These are phyloP conservation scores for Phytophthora cryptogea DNA, from an alignment of 352 stramenopile genomes.

Conservation along the genomic window DNA sequence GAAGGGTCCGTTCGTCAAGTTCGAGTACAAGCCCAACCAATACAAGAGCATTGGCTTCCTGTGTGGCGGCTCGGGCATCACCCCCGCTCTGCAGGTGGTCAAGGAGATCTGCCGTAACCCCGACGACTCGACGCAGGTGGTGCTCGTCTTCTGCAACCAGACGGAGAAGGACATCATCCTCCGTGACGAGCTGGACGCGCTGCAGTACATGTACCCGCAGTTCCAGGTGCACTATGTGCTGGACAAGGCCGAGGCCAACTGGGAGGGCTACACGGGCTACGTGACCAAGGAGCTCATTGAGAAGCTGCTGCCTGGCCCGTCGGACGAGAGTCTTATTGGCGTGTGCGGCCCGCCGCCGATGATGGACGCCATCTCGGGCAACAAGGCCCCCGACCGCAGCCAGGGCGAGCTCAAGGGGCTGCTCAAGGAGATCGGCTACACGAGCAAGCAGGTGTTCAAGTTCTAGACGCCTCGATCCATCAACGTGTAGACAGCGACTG, in stretches of 20 bases:
- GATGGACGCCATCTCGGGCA: slow-evolving; percentile 79
- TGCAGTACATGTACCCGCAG: slow-evolving; percentile 64
- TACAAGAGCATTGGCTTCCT: slow-evolving; percentile 83
- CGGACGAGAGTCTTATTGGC: slow-evolving; percentile 66
- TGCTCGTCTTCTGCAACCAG: slow-evolving; percentile 84
- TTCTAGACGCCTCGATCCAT: slow-evolving; percentile 45
- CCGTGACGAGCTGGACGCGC: slow-evolving; percentile 71
- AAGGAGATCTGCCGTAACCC: slow-evolving; percentile 81
- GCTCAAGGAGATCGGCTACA: slow-evolving; percentile 74
- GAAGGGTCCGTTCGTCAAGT: slow-evolving; percentile 89
- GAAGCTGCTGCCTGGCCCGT: slow-evolving; percentile 65
- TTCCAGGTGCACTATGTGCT: slow-evolving; percentile 72
- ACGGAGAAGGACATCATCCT: slow-evolving; percentile 86
- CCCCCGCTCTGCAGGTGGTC: slow-evolving; percentile 72
- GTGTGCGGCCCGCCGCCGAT: slow-evolving; percentile 87
- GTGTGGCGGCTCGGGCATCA: slow-evolving; percentile 84
- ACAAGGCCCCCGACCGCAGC: slow-evolving; percentile 78
- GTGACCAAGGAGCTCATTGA: slow-evolving; percentile 74
- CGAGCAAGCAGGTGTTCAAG: slow-evolving; percentile 68
- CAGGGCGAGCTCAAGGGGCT: slow-evolving; percentile 77
- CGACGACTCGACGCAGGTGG: slow-evolving; percentile 79
- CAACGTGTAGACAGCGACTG: slow-evolving; percentile 25
- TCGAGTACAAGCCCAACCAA: slow-evolving; percentile 83
- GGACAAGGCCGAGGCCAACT: slow-evolving; percentile 44
- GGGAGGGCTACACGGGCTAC: slow-evolving; percentile 65